Percentiles rank a stretch among this genome's conserved stretches.
These are phyloP conservation scores for Rhodofomes roseus DNA, from an alignment of 1,284 basidiomycete species.

Conservation along the genomic window DNA sequence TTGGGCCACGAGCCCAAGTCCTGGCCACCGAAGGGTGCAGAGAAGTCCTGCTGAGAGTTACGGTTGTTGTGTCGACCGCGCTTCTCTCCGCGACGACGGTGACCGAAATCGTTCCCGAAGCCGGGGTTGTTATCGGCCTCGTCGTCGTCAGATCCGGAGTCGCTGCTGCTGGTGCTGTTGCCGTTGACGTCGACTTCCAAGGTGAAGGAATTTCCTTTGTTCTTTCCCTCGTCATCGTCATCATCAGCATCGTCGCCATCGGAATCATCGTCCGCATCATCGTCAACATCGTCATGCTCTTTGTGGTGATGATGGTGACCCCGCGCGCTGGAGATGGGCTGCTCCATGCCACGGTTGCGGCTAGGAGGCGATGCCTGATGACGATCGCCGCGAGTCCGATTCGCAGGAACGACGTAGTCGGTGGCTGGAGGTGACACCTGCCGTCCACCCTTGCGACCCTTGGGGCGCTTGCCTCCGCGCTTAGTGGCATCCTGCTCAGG, in stretches of 20 bases:
- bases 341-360: background rate
- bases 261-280: background rate
- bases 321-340: background rate
- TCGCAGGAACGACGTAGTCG: background rate
- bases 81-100: background rate
- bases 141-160: background rate
- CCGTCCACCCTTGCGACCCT: background rate
- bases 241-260: background rate
- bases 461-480: background rate
- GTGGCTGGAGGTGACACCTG: background rate
- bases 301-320: background rate
- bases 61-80: background rate
- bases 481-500: background rate
- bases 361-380: background rate
- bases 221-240: background rate
- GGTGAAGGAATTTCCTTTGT: background rate
- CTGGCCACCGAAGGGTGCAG: background rate
- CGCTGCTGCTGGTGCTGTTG: background rate
- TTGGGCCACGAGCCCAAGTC: too few relatives aligned
- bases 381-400: background rate
- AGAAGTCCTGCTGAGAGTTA: background rate
- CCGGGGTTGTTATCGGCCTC: background rate
- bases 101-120: background rate
- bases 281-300: background rate
- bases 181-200: background rate